Evolutionary conservation across 768 basidiomycete genomes (phyloP), one percentile per base, ranked within the genome.

Genomic region (Tylopilus sp.): DNA sequence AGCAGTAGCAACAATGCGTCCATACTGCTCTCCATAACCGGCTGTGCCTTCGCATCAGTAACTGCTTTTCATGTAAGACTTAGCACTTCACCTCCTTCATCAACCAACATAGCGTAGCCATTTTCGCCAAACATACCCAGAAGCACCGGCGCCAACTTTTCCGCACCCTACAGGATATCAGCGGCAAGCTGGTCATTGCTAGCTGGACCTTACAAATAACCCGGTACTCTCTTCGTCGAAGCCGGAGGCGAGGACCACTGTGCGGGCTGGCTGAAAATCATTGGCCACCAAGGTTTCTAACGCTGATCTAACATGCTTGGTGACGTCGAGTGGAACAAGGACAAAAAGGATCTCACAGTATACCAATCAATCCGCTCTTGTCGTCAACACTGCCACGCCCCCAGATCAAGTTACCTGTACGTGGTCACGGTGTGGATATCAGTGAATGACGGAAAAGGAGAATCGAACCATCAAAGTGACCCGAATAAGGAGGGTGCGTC

Each of bases 201-300:
- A 11, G 10, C 36, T 23, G 8, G 28, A 31, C 46, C 53, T 52
- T 69, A 79, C 81, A 56, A 76, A 68, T 30, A 48, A 46, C 36
- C 83, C 83, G 48, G 75, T 73, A 50, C 79, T 73, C 71, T 90
- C 88, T 64, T 91, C 90, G 57, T 91, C 89, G 55, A 88, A 91
- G 1, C 90, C 85, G 55, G 80, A 86, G 4, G 83, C 73, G 52
- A 85, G 72, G 1, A 85, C 78, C 20, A 85, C 68, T 1, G 78
- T 81, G 41, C 89, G 75, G 3, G 73, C 73, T 15, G 91, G 91
- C 47, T 76, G 64, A 68, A 83, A 91, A 3, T 77, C 79, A 12
- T 79, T 74, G n/a, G 71, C 69, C 6, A 91, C 60, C 21, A 93
- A 72, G 3, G 77, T 77, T 66, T 91, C 88, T 33, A 89, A 68